Evolutionary conservation across 331 rosid species (phyloP), one percentile per base, ranked within the genome.

Genomic region (Stylosanthes scabra): DNA sequence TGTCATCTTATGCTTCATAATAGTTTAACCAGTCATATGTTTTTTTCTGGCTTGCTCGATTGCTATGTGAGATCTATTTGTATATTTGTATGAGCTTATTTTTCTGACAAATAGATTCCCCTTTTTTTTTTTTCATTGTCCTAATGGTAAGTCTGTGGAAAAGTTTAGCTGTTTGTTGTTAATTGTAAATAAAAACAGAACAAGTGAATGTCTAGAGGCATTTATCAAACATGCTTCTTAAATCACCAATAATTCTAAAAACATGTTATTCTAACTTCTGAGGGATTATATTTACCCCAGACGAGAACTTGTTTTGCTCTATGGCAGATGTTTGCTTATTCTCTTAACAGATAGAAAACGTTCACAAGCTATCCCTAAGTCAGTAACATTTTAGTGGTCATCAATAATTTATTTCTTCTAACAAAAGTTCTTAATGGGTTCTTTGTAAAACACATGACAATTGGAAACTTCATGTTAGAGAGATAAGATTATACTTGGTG

Each of bases 1-100:
- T 59, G 62, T 45, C 63, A 63, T 75, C 63, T 72, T 75, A 68
- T 72, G 79, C 34, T 72, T 42, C 45, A 52, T 31, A 58, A 74
- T 44, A 57, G 69, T 28, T 10, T 37, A 67, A 50, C 51, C 49
- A 79, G 70, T 66, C 56, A n/a, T 54, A 39, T 29, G 60, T 31
- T 66, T 12, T 20, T 70, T 58, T 59, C 64, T 15, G 68, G 64
- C 65, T 46, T 40, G 28, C 0, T 3, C 14, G 15, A 29, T 65
- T 74, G 11, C 69, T 41, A 2, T 16, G 40, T 42, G 45, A 55
- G 40, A 65, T 58, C n/a, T n/a, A n/a, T n/a, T n/a, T n/a, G n/a
- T n/a, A 29, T 71, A 46, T 72, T 72, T 58, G 12, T 58, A 40
- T 27, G 42, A 47, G 40, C 40, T 62, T 39, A 59, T 66, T 74